These are phyloP conservation scores for Globisporangium alternatum DNA, from an alignment of 352 stramenopile genomes.

Conservation along the genomic window DNA sequence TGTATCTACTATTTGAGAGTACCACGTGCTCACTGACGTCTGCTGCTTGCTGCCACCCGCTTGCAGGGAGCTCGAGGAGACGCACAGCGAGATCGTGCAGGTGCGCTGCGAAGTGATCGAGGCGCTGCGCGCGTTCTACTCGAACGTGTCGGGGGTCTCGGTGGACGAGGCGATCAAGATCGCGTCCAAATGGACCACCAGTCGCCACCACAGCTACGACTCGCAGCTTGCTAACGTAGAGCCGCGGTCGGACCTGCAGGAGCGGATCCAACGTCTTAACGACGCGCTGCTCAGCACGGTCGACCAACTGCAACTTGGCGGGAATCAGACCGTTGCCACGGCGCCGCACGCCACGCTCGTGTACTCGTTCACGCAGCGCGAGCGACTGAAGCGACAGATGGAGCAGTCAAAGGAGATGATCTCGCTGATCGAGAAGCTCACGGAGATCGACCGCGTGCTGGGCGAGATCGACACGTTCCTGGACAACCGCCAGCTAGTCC, in stretches of 20 bases:
- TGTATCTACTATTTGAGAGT: neutral
- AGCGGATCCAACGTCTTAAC: constrained; percentile 43
- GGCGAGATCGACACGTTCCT: constrained; percentile 46
- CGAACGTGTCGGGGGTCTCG: constrained; percentile 48
- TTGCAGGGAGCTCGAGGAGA: constrained; percentile 64
- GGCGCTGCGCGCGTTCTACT: constrained; percentile 65
- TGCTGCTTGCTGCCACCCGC: neutral
- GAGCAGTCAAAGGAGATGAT: constrained; percentile 64
- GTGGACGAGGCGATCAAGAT: constrained; percentile 58
- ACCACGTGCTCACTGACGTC: neutral
- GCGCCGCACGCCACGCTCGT: constrained; percentile 40
- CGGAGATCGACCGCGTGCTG: constrained; percentile 48
- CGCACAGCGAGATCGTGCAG: constrained; percentile 54
- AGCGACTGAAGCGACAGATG: constrained; percentile 58
- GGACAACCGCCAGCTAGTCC: constrained; percentile 41
- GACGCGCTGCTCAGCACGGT: constrained; percentile 44
- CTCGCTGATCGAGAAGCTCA: constrained; percentile 65
- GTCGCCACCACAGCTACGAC: constrained; percentile 4
- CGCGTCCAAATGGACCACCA: constrained; percentile 43
- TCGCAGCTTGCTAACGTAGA: constrained; percentile 4
- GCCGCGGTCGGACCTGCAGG: constrained; percentile 42
- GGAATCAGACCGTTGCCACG: constrained; percentile 1
- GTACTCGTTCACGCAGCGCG: constrained; percentile 50
- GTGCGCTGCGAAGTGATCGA: constrained; percentile 56
- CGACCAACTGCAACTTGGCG: constrained; percentile 42